Conservation (phyloP, 768 basidiomycete genomes). For the Pulveroboletus ravenelii region DNA sequence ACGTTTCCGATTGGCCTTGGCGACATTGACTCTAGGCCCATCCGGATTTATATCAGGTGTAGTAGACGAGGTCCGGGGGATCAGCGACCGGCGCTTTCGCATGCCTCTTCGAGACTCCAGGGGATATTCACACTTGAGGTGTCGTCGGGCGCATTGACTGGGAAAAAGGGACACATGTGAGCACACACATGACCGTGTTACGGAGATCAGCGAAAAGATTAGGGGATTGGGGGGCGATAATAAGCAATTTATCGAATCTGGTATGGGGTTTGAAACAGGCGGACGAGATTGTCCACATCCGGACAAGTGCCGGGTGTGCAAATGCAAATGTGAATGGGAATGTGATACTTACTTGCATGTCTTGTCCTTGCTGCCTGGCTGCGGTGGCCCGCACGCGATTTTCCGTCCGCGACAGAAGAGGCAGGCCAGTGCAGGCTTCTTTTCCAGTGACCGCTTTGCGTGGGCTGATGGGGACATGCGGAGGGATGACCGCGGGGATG, state of each 20-base stretch:
- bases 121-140: constrained; percentile 68
- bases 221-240: constrained; percentile 21
- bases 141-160: constrained; percentile 71
- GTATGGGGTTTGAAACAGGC: constrained; percentile 12
- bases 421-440: constrained; percentile 61
- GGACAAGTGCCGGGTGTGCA: constrained; percentile 1
- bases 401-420: constrained; percentile 64
- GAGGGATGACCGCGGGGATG: constrained; percentile 20
- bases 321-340: too few relatives aligned
- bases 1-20: constrained; percentile 27
- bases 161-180: constrained; percentile 25
- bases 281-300: constrained; percentile 4
- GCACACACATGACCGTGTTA: constrained; percentile 11
- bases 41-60: constrained; percentile 24
- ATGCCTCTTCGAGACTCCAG: constrained; percentile 66
- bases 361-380: constrained; percentile 47
- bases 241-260: constrained; percentile 3
- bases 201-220: constrained; percentile 27
- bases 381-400: constrained; percentile 63
- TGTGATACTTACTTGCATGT: constrained; percentile 60
- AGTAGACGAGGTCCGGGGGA: constrained; percentile 27
- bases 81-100: constrained; percentile 40
- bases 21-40: constrained; percentile 19
- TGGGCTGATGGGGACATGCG: constrained; percentile 23
- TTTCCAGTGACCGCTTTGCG: constrained; percentile 30